These are phyloP conservation scores for Melastoma candidum DNA, from an alignment of 441 rosid genomes.

Conservation along the genomic window DNA sequence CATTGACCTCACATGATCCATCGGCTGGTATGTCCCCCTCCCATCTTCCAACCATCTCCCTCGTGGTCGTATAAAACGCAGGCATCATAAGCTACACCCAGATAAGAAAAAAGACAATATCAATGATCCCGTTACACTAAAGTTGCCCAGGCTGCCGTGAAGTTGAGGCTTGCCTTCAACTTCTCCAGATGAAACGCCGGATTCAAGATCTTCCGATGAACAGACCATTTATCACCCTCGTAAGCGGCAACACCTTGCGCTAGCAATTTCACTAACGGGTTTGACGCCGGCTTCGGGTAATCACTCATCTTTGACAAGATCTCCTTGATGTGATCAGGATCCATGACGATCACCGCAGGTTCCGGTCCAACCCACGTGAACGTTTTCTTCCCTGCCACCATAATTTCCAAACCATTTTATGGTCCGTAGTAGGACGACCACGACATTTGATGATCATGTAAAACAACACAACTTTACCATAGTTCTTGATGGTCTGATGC, in stretches of 20 bases:
- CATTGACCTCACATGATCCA: slow-evolving; percentile 29
- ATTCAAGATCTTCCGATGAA: slow-evolving; percentile 29
- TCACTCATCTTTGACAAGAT: slow-evolving; percentile 36
- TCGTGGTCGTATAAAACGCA: slow-evolving; percentile 21
- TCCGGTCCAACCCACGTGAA: slow-evolving; percentile 30
- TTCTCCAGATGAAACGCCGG: slow-evolving; percentile 41
- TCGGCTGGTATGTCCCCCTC: slow-evolving; percentile 21
- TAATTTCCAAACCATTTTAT: too few relatives aligned
- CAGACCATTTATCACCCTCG: slow-evolving; percentile 42
- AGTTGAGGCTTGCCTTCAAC: slow-evolving; percentile 26
- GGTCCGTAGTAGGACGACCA: too few relatives aligned
- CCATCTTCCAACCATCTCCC: slow-evolving; percentile 37
- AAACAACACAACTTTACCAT: too few relatives aligned
- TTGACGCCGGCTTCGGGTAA: slow-evolving; percentile 28
- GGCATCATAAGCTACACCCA: slow-evolving; percentile 22
- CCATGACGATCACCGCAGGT: slow-evolving; percentile 32
- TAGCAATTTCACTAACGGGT: slow-evolving; percentile 24
- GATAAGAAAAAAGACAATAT: not conserved
- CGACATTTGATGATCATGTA: too few relatives aligned
- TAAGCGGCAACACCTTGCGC: slow-evolving; percentile 27
- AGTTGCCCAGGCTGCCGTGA: not conserved
- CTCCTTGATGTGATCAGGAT: slow-evolving; percentile 30
- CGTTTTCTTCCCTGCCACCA: slow-evolving; percentile 34
- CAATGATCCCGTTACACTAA: not conserved
- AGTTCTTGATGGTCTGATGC: too few relatives aligned